A percentile compares a stretch with the other conserved stretches of the same genome.
Evolutionary conservation across 2,329 filamentous ascomycete genomes (phyloP).

Genomic region (Cordyceps tenuipes): DNA sequence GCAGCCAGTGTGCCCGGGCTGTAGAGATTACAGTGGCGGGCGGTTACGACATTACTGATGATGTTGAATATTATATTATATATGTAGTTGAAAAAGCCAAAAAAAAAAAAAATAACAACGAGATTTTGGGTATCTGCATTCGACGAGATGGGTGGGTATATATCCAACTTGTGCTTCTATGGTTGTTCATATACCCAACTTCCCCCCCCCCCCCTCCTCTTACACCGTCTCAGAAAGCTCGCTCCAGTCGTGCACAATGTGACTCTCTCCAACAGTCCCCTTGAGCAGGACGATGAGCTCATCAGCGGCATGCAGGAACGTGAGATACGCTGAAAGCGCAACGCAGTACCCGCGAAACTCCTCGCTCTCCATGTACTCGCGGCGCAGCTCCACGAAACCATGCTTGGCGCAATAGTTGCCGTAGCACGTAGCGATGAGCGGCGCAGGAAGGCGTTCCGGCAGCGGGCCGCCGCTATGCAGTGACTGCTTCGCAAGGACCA

Average conservation of each 20-base stretch:
- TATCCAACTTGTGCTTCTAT: no score
- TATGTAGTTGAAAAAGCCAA: not conserved
- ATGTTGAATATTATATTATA: not conserved
- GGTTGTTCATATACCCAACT: not conserved
- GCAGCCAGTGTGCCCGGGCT: no score
- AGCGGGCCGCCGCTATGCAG: conserved; percentile 39
- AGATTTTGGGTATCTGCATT: not conserved
- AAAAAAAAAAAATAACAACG: not conserved
- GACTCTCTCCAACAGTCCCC: conserved; percentile 32
- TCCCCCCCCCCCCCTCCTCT: not conserved
- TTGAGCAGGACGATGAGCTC: conserved; percentile 37
- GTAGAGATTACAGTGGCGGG: no score
- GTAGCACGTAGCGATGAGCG: conserved; percentile 31
- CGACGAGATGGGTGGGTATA: not conserved
- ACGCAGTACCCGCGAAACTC: conserved; percentile 39
- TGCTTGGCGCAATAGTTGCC: conserved; percentile 18
- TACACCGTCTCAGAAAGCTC: not conserved
- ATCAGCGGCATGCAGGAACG: conserved; percentile 34
- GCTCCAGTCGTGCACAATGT: conserved; percentile 15
- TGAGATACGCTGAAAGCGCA: conserved; percentile 34
- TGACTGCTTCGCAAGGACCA: conserved; percentile 37
- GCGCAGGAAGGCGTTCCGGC: conserved; percentile 39
- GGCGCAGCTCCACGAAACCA: conserved; percentile 22
- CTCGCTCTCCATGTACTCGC: conserved; percentile 29
- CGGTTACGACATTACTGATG: no score